phyloP scores from a whole-genome alignment of 129 eudicot species.

The Helichrysum umbraculigerum region DNA sequence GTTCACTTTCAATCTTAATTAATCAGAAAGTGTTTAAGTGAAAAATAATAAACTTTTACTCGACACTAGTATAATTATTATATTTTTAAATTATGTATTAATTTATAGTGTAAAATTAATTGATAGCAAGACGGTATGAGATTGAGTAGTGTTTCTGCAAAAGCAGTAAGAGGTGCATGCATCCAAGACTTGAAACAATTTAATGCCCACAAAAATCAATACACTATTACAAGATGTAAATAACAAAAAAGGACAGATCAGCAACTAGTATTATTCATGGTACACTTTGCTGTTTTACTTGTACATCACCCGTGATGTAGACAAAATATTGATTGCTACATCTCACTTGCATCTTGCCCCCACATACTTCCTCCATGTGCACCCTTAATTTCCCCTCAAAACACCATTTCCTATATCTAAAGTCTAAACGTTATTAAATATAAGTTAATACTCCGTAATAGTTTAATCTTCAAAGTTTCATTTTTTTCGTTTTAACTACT shows the following conservation, averaged over 20 bases:
- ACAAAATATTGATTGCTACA: conserved; percentile 48
- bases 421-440: neutral
- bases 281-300: conserved; percentile 32
- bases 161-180: conserved; percentile 13
- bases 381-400: neutral
- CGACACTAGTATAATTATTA: no score
- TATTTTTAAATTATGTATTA: no score
- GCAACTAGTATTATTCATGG: conserved; percentile 21
- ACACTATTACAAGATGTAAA: neutral
- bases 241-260: conserved; percentile 29
- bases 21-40: no score
- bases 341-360: conserved; percentile 33
- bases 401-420: neutral
- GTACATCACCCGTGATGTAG: conserved; percentile 30
- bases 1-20: no score
- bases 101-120: no score
- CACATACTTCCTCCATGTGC: conserved; percentile 42
- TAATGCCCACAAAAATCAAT: conserved; percentile 29
- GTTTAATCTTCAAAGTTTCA: no score
- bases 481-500: no score
- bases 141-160: no score
- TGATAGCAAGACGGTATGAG: no score
- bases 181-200: conserved; percentile 29
- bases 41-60: no score
- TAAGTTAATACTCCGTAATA: no score